Evolutionary conservation across 148 eudicot genomes (phyloP), one percentile per base, ranked within the genome.

Genomic region (Camellia sinensis): DNA sequence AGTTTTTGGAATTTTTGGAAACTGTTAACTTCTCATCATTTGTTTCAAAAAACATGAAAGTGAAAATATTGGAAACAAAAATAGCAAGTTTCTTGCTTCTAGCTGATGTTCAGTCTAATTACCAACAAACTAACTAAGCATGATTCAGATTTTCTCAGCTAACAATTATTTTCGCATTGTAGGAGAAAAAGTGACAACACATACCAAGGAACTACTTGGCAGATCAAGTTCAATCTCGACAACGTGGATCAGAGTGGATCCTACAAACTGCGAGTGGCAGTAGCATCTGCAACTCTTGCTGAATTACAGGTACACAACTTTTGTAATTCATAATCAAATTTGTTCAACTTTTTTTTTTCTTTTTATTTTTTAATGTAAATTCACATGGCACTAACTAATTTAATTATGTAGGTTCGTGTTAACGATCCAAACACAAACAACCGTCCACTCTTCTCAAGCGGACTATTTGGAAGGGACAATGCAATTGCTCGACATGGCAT

Each of bases 161-260:
- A 45, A 61, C 3, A 11, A 19, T 46, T 44, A 5, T 48, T 41
- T 22, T 41, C 48, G 43, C 59, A 22, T 67, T 73, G 43, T 86
- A 93, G 97, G 88, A 90, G 79, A 73, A 86, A 52, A 68, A 89
- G 82, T 59, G 92, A 92, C 43, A 87, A 78, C 8, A 78, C 82
- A 65, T 88, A 81, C 57, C 77, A 86, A 85, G 94, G 94, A 77
- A 95, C 97, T 11, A 95, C 97, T 17, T 93, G 99, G 99, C 90
- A 92, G 83, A 89, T 95, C 76, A 93, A 87, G 83, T 95, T 92
- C 92, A 89, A 89, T 72, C 91, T 90, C 2, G 90, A 90, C 5
- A 63, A 66, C 7, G 87, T 92, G n/a, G 63, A 86, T 22, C 83
- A 73, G 54, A 83, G 72, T 43, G 92, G 90, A 41, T 74, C 65